A percentile compares a stretch with the other conserved stretches of the same genome.
Evolutionary conservation across 2,329 filamentous ascomycete species (phyloP).

Genomic region (Helotiales sp.): DNA sequence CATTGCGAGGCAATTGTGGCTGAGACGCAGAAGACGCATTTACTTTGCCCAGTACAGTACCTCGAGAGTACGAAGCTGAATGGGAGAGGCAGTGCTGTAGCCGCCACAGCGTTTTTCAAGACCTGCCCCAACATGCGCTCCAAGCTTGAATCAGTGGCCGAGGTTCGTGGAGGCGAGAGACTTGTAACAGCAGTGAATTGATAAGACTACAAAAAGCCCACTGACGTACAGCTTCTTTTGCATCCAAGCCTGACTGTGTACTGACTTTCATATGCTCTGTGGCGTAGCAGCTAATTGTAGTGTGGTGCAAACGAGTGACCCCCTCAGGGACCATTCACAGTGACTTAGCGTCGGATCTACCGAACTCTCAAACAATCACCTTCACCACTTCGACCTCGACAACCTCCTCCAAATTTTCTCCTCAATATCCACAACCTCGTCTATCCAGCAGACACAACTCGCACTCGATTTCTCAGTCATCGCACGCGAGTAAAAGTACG

Average conservation of each 20-base stretch:
- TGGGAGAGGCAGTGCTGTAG: slow-evolving; percentile 4
- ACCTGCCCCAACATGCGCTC: background rate
- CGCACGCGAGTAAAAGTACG: background rate
- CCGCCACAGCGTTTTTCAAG: slow-evolving; percentile 1
- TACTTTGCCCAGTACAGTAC: too few species aligned
- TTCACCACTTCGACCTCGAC: background rate
- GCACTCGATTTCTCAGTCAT: background rate
- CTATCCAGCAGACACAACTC: background rate
- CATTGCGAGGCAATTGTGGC: slow-evolving; percentile 16
- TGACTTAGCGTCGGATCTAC: background rate
- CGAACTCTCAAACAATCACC: background rate
- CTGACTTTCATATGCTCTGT: background rate
- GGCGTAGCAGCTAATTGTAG: background rate
- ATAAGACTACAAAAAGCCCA: background rate
- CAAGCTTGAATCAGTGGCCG: background rate
- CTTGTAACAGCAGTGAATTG: background rate
- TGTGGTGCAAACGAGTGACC: background rate
- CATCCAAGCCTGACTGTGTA: too few species aligned
- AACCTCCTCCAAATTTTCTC: background rate
- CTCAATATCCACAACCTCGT: background rate
- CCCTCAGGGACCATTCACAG: background rate
- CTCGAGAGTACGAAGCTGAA: slow-evolving; percentile 6
- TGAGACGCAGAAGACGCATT: slow-evolving; percentile 11
- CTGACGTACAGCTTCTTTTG: background rate
- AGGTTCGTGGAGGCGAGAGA: background rate